Base-by-base conservation (phyloP, 495 filamentous ascomycete species). In the Neurospora sp. region DNA sequence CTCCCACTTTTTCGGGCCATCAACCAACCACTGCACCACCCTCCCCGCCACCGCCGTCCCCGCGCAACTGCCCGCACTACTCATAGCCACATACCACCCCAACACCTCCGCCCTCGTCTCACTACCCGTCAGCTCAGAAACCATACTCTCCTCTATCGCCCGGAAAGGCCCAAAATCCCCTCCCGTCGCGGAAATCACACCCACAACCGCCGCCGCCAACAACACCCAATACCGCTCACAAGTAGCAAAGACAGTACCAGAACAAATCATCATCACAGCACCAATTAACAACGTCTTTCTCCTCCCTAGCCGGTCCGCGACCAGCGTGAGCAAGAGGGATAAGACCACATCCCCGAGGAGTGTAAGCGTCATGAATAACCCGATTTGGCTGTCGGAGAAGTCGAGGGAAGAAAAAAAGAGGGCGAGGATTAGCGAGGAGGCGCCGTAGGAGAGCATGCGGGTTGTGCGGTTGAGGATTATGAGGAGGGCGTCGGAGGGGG, bases 341-440 rank as follows among this genome's bases (percentile, higher is more conserved):
- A 31, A 89, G 1, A 89, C 78, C 0, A 92, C 90, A 82, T 97
- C 94, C 5, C 94, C 94, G 39, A 90, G 81, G 71, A 97, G 84
- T 0, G 94, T 97, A 59, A 96, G 80, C 0, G 91, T 94, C 93
- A 97, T 96, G 81, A 97, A 96, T 5, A 94, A 84, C 8, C 94
- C 94, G 71, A 94, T 94, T 20, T 83, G 84, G 5, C 86, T 82
- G 79, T 94, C 91, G 4, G 90, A 84, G 72, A 91, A 87, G 5
- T 82, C 81, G 3, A 96, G 82, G 3, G 87, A 87, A 14, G 87
- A 85, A 41, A 97, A 81, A 74, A 85, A 85, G 41, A 83, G 80
- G 18, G 82, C 84, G 5, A 85, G 78, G 41, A 84, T 75, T 1
- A 85, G 80, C 12, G 81, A 79, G 71, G 77, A 78, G 35, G 77